Evolutionary conservation across 768 basidiomycete species (phyloP), one percentile per base, ranked within the genome.

Genomic region (Phanerochaete sordida): DNA sequence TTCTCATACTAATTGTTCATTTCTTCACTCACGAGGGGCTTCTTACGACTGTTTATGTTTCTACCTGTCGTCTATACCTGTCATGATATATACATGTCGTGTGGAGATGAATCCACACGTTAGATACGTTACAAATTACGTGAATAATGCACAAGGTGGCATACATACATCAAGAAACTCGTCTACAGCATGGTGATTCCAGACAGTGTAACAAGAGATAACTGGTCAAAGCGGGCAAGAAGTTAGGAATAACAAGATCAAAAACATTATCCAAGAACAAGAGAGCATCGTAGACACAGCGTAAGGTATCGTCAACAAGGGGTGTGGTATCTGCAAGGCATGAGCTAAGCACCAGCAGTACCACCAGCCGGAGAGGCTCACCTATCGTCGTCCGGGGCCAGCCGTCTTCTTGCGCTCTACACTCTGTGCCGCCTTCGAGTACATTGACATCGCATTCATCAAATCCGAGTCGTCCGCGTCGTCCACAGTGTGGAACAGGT

Each of bases 391-490:
- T 9, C 35, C 53, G 26, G 19, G 13, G 21, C 5, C 44, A 43
- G 16, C n/a, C 35, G 28, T 30, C 44, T 3, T 50, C 50, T 52
- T 58, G 43, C 46, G 48, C 12, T 2, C 49, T 27, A 56, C 57
- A 46, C n/a, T 62, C 12, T 56, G 47, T 6, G 48, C 27, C 11
- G 54, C 43, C 24, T 62, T 59, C 21, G 61, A 27, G 27, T 55
- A 59, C 57, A 59, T 52, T 8, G 56, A 58, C 61, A 62, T 54
- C 31, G 57, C 52, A 33, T 56, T 49, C 1, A 33, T 27, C 27
- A 62, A 5, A 12, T 62, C 39, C 7, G 50, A n/a, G 16, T 56
- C 53, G 12, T 44, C 48, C 9, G 33, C 51, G 3, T 53, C 61
- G n/a, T 39, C 52, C 12, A 5, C 33, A 19, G 23, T 27, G 3